Conservation (phyloP, 176 grass and related monocot species). For the Zea mays region DNA sequence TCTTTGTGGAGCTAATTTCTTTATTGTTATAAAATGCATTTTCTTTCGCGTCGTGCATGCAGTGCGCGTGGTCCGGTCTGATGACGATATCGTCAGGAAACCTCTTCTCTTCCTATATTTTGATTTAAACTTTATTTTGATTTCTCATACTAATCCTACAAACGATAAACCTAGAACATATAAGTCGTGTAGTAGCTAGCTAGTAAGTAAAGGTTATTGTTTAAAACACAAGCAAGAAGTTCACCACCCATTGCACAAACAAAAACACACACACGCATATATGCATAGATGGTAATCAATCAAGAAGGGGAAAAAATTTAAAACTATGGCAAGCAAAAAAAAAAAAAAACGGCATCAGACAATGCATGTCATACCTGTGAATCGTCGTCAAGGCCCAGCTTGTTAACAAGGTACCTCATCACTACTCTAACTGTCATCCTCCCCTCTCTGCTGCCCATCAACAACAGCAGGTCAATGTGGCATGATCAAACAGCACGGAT, state of each 20-base stretch:
- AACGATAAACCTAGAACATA: not conserved
- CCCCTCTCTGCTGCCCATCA: conserved; percentile 49
- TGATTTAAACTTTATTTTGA: no score
- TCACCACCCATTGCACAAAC: not conserved
- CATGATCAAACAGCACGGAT: conserved; percentile 29
- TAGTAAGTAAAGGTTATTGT: not conserved
- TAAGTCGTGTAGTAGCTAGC: not conserved
- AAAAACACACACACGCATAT: not conserved
- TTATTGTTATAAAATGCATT: not conserved
- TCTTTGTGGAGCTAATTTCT: not conserved
- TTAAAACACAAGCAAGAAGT: not conserved
- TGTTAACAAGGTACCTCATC: conserved; percentile 74
- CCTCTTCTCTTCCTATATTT: no score
- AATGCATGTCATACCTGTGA: conserved; percentile 56
- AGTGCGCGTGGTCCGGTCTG: no score
- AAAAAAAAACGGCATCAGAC: not conserved
- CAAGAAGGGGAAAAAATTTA: no score
- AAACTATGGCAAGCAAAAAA: not conserved
- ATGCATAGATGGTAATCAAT: no score
- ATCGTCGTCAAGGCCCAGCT: conserved; percentile 65
- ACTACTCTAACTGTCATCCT: conserved; percentile 75
- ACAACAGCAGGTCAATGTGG: no score
- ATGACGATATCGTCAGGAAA: no score
- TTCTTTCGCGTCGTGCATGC: no score
- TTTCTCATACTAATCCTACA: not conserved